Conservation (phyloP, 1,139 yeast genomes). For the Suhomyces yuchorum region DNA sequence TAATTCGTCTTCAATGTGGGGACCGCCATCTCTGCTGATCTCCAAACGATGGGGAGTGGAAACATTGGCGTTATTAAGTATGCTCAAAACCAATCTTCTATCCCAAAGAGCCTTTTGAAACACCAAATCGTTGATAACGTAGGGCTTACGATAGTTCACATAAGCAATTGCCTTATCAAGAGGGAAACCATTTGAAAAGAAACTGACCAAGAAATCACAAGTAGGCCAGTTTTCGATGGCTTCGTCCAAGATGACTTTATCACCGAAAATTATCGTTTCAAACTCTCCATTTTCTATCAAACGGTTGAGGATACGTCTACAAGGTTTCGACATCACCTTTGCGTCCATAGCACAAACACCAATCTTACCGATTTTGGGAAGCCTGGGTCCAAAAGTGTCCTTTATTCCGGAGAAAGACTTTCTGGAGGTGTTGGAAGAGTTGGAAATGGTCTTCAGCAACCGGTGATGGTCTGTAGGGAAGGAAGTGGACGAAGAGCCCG, state of each 20-base stretch:
- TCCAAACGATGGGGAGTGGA: constrained; percentile 88
- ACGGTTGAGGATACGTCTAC: constrained; percentile 85
- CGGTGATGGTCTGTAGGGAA: constrained; percentile 18
- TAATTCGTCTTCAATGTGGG: constrained; percentile 67
- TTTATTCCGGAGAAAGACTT: constrained; percentile 50
- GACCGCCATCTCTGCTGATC: constrained; percentile 96
- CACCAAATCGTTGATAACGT: constrained; percentile 80
- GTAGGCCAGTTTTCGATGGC: constrained; percentile 97
- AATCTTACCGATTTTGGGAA: constrained; percentile 85
- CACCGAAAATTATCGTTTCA: constrained; percentile 96
- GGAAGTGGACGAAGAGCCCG: constrained; percentile 2
- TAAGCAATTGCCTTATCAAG: constrained; percentile 92
- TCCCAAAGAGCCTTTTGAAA: constrained; percentile 97
- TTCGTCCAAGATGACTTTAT: constrained; percentile 94
- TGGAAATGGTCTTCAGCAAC: constrained; percentile 42
- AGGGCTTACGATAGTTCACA: constrained; percentile 88
- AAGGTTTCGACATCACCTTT: constrained; percentile 93
- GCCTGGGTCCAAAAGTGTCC: constrained; percentile 47
- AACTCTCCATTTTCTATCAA: constrained; percentile 92
- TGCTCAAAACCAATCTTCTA: constrained; percentile 79
- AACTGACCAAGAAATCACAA: constrained; percentile 90
- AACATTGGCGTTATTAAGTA: constrained; percentile 81
- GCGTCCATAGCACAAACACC: constrained; percentile 99
- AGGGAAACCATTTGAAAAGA: constrained; percentile 96
- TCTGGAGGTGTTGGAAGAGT: constrained; percentile 40